These are phyloP conservation scores for Botrytis pseudocinerea DNA, from an alignment of 2,329 filamentous ascomycete genomes.

Conservation along the genomic window DNA sequence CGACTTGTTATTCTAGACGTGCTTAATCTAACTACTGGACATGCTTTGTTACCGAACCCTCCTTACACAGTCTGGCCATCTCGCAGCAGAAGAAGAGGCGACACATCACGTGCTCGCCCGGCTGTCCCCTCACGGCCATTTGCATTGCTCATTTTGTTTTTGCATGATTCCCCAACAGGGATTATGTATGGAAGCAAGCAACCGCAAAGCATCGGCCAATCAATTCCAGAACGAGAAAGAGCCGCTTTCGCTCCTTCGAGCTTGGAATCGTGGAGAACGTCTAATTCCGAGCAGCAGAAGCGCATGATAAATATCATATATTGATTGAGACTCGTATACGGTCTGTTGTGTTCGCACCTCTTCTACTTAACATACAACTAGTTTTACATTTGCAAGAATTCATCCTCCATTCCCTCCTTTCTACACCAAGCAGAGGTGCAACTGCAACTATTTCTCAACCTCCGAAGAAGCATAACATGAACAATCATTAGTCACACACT, in stretches of 20 bases:
- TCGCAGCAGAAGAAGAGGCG: background rate
- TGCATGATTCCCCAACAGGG: conserved; percentile 9
- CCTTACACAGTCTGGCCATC: too few species aligned
- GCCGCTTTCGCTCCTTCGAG: conserved; percentile 10
- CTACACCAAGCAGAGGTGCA: background rate
- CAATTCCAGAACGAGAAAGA: conserved; percentile 12
- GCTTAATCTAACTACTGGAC: background rate
- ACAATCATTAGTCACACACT: conserved; percentile 30
- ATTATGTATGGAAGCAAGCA: background rate
- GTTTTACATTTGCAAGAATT: background rate
- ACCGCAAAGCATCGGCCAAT: conserved; percentile 5
- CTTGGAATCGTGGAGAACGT: conserved; percentile 12
- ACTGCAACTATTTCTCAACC: background rate
- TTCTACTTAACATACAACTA: background rate
- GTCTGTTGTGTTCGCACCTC: background rate
- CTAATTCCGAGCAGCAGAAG: conserved; percentile 6
- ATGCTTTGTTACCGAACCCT: background rate
- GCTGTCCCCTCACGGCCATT: background rate
- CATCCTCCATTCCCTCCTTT: background rate
- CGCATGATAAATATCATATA: conserved; percentile 7
- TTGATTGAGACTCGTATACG: background rate
- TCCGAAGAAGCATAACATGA: conserved; percentile 30
- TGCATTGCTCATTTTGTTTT: background rate
- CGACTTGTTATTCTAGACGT: background rate
- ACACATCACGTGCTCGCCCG: background rate